Evolutionary conservation across 257 asterid genomes (phyloP).

Genomic region (Paraleonurus japonicus): DNA sequence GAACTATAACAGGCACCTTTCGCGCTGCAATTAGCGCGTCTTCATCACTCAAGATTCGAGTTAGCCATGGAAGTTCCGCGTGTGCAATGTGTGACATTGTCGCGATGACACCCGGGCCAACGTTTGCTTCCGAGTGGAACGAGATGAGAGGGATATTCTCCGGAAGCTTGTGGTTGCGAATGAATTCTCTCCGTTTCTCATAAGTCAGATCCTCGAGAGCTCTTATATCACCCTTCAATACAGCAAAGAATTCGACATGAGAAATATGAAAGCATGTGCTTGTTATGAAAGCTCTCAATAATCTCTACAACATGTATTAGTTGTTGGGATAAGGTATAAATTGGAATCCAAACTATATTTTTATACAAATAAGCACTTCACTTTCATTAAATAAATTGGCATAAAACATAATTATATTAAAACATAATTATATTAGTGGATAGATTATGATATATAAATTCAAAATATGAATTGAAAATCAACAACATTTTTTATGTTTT

Average conservation of each 20-base stretch:
- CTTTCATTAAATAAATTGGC: too few species aligned
- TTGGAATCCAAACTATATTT: too few species aligned
- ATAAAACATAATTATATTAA: too few species aligned
- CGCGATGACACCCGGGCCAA: constrained; percentile 60
- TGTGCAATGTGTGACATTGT: constrained; percentile 89
- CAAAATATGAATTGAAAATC: too few species aligned
- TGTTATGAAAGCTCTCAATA: background rate
- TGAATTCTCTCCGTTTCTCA: constrained; percentile 74
- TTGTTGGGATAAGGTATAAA: too few species aligned
- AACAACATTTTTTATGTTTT: too few species aligned
- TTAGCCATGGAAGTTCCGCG: constrained; percentile 79
- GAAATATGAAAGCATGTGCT: background rate
- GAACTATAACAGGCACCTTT: constrained; percentile 73
- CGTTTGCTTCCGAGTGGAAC: constrained; percentile 77
- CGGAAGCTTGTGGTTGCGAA: constrained; percentile 65
- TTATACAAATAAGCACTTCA: too few species aligned
- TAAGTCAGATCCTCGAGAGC: constrained; percentile 89
- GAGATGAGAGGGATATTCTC: constrained; percentile 71
- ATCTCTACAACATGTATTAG: too few species aligned
- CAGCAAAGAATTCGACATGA: background rate
- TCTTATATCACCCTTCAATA: constrained; percentile 72
- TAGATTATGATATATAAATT: too few species aligned
- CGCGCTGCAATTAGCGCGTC: constrained; percentile 41
- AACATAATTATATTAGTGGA: too few species aligned
- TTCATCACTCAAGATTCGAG: constrained; percentile 41